These are phyloP conservation scores for Physcomitrium patens DNA, from an alignment of 225 moss, liverwort and hornwort species.

Conservation along the genomic window DNA sequence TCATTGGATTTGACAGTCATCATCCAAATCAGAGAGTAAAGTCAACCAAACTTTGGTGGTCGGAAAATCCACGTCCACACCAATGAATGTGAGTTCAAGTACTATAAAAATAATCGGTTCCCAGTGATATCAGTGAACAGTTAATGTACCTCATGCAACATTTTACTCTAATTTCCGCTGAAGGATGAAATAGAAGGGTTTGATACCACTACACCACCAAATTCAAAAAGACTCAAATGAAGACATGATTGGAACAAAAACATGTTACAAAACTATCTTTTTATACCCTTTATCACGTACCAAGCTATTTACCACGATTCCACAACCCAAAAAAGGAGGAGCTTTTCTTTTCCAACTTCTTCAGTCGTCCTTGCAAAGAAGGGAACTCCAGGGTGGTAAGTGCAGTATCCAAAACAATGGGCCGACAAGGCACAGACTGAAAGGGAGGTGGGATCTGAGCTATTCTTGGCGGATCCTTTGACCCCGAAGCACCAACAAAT, in stretches of 20 bases:
- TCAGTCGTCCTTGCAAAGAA: slow-evolving; percentile 76
- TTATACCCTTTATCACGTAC: background rate
- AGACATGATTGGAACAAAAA: background rate
- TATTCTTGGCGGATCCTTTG: slow-evolving; percentile 75
- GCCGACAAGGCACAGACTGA: slow-evolving; percentile 87
- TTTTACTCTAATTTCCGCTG: background rate
- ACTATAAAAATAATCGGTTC: background rate
- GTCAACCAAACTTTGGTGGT: background rate
- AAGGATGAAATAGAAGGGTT: background rate
- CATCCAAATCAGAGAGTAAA: background rate
- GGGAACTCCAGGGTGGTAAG: slow-evolving; percentile 76
- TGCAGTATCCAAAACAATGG: slow-evolving; percentile 90
- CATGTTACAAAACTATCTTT: slow-evolving; percentile 30
- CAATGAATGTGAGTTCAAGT: background rate
- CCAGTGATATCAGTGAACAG: background rate
- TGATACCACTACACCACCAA: background rate
- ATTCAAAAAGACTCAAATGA: background rate
- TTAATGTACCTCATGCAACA: background rate
- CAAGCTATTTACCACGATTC: slow-evolving; percentile 33
- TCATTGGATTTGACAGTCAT: too few relatives aligned
- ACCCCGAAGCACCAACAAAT: slow-evolving; percentile 61
- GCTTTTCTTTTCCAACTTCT: slow-evolving; percentile 76
- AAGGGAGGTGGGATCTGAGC: slow-evolving; percentile 84
- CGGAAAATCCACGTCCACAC: background rate
- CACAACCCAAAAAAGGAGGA: slow-evolving; percentile 83